These are phyloP conservation scores for Chlorella variabilis DNA, from an alignment of 163 green algal genomes.

Conservation along the genomic window DNA sequence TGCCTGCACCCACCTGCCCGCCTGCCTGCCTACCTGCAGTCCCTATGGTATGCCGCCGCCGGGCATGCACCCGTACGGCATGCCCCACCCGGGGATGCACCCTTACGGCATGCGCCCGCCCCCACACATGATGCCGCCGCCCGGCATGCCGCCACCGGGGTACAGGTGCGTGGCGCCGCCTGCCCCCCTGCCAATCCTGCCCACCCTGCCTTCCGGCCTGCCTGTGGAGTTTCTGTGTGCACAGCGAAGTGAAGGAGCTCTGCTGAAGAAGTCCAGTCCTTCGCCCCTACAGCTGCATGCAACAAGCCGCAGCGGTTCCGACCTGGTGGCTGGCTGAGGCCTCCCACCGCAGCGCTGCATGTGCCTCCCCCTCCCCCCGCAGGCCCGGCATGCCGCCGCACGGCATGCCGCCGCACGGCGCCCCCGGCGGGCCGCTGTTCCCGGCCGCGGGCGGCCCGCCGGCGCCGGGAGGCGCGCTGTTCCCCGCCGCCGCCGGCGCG, in stretches of 20 bases:
- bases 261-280: no score
- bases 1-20: no score
- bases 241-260: no score
- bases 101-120: slow-evolving; percentile 13
- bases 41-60: slow-evolving; percentile 20
- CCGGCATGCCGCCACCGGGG: slow-evolving; percentile 21
- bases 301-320: no score
- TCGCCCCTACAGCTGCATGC: no score
- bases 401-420: background rate
- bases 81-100: background rate
- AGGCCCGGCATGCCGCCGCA: slow-evolving; percentile 19
- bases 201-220: background rate
- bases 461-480: background rate
- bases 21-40: background rate
- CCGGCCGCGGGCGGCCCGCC: background rate
- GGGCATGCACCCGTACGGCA: slow-evolving; percentile 24
- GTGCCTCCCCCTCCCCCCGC: no score
- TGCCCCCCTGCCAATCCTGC: background rate
- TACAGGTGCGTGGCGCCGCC: slow-evolving; percentile 9
- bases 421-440: slow-evolving; percentile 29
- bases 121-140: background rate
- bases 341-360: no score
- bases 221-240: no score
- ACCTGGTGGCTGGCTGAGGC: no score
- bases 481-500: background rate